Base-by-base conservation (phyloP, 2,329 filamentous ascomycete species). In the Penicillium sp. region DNA sequence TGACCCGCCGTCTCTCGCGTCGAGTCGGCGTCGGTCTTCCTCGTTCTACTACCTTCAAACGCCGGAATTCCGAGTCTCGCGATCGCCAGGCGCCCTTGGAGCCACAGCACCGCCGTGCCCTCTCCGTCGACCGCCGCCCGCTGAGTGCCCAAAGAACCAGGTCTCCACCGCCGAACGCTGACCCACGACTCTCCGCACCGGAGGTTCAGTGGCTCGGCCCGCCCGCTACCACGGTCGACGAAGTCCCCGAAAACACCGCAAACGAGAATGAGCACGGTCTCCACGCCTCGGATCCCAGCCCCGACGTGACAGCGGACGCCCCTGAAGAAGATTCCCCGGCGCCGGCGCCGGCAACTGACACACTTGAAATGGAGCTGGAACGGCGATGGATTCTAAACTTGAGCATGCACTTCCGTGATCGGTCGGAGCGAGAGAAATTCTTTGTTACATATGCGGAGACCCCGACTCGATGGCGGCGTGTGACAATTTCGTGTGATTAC, bases 331-430 rank as follows among this genome's bases (percentile, higher is more conserved):
- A 46, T 35, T 40, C 16, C 18, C 35, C 48, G 14, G 24, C 33
- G 35, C 45, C 63, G 39, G 57, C 57, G 51, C 52, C 48, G 31
- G 60, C 67, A 43, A 67, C 70, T 47, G 68, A 71, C 44, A 62
- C 66, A 62, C 81, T 96, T 58, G 84, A 88, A 58, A 84, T 89
- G 56, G 92, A 97, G 71, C 80, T 96, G 49, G 91, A 96, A 65
- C 83, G 80, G 54, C 86, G 83, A 65, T 99, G 94, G 94, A 97
- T 99, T 54, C 78, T 99, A 61, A 99, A 99, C 67, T 81, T 97
- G 54, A 96, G 91, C 73, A 96, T 99, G 94, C 91, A 96, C 71
- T 99, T 96, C 71, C 85, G 92, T 53, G 94, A 99, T 74, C 87
- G 88, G 64, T 95, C 92, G 11, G 89, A 89, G 63, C 83, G 92